Evolutionary conservation across 257 asterid genomes (phyloP).

Genomic region (Nicotiana attenuata): DNA sequence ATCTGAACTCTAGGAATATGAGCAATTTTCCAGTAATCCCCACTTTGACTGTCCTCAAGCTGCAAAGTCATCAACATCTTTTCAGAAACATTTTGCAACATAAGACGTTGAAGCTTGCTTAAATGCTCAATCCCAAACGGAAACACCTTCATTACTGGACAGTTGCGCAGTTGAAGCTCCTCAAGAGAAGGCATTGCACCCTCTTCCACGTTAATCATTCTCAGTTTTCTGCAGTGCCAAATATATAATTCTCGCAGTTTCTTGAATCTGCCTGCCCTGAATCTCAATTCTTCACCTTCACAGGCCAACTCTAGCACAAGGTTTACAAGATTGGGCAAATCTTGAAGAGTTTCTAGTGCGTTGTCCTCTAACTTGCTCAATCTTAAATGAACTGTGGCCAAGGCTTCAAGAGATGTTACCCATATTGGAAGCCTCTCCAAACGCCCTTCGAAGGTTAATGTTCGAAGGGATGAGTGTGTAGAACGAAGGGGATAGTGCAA

Average conservation of each 20-base stretch:
- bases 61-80: neutral
- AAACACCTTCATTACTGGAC: neutral
- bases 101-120: neutral
- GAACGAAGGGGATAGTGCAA: slow-evolving; percentile 1
- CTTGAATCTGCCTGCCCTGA: slow-evolving; percentile 26
- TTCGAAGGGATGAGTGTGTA: slow-evolving; percentile 13
- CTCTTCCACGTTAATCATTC: slow-evolving; percentile 16
- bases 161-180: neutral
- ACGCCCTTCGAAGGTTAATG: slow-evolving; percentile 8
- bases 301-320: slow-evolving; percentile 16
- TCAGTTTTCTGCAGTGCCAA: slow-evolving; percentile 6
- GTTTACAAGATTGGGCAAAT: slow-evolving; percentile 25
- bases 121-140: slow-evolving; percentile 3
- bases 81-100: neutral
- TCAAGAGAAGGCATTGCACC: slow-evolving; percentile 31
- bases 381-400: neutral
- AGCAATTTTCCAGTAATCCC: slow-evolving; percentile 11
- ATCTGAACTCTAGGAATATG: neutral
- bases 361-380: slow-evolving; percentile 17
- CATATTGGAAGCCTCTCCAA: slow-evolving; percentile 24
- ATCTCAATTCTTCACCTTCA: slow-evolving; percentile 23
- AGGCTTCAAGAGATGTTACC: slow-evolving; percentile 21
- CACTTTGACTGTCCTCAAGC: neutral
- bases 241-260: slow-evolving; percentile 24
- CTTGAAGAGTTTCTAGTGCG: slow-evolving; percentile 23